Percentiles rank a stretch among this genome's conserved stretches.
phyloP scores from a whole-genome alignment of 192 early-diverging fungal species.

The Podochytrium sp. region DNA sequence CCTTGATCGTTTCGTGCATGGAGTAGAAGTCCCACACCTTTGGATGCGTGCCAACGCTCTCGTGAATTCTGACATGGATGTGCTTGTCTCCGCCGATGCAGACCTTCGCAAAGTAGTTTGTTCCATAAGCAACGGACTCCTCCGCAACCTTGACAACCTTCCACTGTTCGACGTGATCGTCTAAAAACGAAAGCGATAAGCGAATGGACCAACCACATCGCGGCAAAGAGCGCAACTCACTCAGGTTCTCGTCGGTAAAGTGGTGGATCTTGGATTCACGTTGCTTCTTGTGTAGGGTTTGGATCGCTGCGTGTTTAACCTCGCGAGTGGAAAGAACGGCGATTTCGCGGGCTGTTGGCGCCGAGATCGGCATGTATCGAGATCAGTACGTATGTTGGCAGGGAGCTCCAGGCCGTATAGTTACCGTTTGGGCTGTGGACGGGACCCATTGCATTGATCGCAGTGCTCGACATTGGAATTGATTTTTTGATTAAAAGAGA shows the following conservation, averaged over 20 bases:
- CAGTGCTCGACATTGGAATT: no score
- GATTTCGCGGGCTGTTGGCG: no score
- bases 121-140: neutral
- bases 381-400: no score
- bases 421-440: neutral
- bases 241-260: neutral
- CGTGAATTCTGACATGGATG: no score
- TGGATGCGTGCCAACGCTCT: no score
- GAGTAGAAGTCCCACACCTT: constrained; percentile 2
- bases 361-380: no score
- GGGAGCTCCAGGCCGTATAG: no score
- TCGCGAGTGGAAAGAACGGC: neutral
- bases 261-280: neutral
- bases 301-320: neutral
- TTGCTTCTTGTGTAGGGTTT: neutral
- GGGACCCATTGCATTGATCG: neutral
- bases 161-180: neutral
- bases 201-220: neutral
- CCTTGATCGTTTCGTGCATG: neutral
- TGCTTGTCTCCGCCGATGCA: neutral
- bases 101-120: neutral
- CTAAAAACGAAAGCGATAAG: neutral
- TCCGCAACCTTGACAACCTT: neutral
- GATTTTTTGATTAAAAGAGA: no score
- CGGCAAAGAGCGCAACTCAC: neutral